phyloP scores from a whole-genome alignment of 2,329 filamentous ascomycete genomes.

The Seiridium unicorne region DNA sequence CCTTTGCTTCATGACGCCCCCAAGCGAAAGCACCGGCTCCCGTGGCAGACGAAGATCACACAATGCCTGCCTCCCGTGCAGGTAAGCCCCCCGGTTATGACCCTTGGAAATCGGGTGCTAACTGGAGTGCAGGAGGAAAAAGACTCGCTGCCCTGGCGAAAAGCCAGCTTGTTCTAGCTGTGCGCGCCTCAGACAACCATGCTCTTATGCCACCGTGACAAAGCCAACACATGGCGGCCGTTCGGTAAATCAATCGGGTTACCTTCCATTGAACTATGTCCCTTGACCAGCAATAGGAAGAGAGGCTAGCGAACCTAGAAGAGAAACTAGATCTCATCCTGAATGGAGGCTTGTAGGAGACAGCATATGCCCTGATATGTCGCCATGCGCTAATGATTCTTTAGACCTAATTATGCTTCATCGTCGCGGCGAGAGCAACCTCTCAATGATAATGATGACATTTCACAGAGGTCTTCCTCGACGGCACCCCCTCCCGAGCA shows the following conservation, averaged over 20 bases:
- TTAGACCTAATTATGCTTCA: conserved; percentile 26
- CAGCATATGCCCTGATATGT: too few relatives aligned
- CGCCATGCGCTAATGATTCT: neutral
- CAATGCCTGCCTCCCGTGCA: conserved; percentile 45
- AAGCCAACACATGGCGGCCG: conserved; percentile 37
- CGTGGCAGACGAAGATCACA: conserved; percentile 38
- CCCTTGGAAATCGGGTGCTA: neutral
- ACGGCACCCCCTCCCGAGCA: conserved; percentile 24
- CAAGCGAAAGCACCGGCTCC: conserved; percentile 26
- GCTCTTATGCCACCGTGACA: conserved; percentile 38
- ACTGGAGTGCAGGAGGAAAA: conserved; percentile 38
- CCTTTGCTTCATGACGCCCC: conserved; percentile 26
- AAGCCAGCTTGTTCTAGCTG: conserved; percentile 51
- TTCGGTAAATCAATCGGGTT: conserved; percentile 35
- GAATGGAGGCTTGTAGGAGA: conserved; percentile 34
- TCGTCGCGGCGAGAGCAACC: conserved; percentile 21
- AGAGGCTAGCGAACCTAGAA: conserved; percentile 48
- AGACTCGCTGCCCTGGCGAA: conserved; percentile 50
- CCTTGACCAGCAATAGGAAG: conserved; percentile 34
- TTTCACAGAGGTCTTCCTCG: conserved; percentile 34
- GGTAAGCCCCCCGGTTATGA: conserved; percentile 28
- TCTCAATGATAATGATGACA: conserved; percentile 27
- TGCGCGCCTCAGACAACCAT: conserved; percentile 44
- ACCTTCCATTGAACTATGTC: neutral
- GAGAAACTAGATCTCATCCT: conserved; percentile 51